Percentiles rank a stretch among this genome's conserved stretches.
phyloP scores from a whole-genome alignment of 129 eudicot species.

The Chrysanthemum makinoi region DNA sequence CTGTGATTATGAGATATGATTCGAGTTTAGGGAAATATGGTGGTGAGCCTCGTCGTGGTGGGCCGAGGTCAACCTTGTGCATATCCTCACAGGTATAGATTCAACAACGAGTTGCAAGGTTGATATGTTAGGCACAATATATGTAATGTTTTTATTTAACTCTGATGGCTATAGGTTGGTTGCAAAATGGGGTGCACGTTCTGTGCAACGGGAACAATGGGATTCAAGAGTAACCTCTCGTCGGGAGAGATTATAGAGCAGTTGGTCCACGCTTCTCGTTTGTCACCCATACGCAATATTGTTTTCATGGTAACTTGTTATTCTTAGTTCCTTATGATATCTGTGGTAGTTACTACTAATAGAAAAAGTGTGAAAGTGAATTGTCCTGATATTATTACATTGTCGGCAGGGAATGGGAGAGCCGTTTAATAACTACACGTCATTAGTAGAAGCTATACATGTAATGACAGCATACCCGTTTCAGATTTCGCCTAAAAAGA shows the following conservation, averaged over 20 bases:
- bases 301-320: slow-evolving; percentile 82
- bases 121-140: background rate
- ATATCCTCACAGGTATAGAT: slow-evolving; percentile 83
- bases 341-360: background rate
- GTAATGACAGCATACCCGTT: slow-evolving; percentile 85
- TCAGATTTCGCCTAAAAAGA: slow-evolving; percentile 79
- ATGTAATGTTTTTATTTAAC: background rate
- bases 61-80: slow-evolving; percentile 84
- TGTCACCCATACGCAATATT: slow-evolving; percentile 80
- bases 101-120: background rate
- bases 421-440: slow-evolving; percentile 83
- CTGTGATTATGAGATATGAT: slow-evolving; percentile 96
- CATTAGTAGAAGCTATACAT: slow-evolving; percentile 78
- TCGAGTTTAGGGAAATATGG: slow-evolving; percentile 72
- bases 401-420: slow-evolving; percentile 96
- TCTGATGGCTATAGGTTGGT: slow-evolving; percentile 58
- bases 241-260: slow-evolving; percentile 96
- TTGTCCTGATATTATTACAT: slow-evolving; percentile 17
- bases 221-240: slow-evolving; percentile 85
- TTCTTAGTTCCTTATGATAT: slow-evolving; percentile 12
- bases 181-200: slow-evolving; percentile 99
- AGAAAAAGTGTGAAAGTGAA: background rate
- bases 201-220: slow-evolving; percentile 99
- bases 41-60: slow-evolving; percentile 93
- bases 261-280: slow-evolving; percentile 81